Percentiles rank a stretch among this genome's conserved stretches.
These are phyloP conservation scores for Ilex aquifolium DNA, from an alignment of 257 asterid genomes.

Conservation along the genomic window DNA sequence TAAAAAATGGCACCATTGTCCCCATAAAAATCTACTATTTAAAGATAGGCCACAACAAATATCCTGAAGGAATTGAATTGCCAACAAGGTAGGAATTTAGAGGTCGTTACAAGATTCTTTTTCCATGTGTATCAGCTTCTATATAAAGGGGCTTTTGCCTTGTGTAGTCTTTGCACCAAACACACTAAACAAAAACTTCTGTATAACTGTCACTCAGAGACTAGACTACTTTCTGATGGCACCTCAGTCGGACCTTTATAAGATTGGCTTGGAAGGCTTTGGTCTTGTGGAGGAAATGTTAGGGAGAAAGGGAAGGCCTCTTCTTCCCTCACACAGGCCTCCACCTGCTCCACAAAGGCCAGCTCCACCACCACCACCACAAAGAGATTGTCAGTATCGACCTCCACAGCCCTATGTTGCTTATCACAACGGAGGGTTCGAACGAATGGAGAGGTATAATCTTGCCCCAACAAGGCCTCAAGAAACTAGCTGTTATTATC, in stretches of 20 bases:
- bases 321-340: not conserved
- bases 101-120: too few relatives aligned
- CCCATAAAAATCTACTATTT: too few relatives aligned
- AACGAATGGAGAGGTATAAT: too few relatives aligned
- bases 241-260: slow-evolving; percentile 21
- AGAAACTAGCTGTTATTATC: slow-evolving; percentile 5
- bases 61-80: too few relatives aligned
- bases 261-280: slow-evolving; percentile 23
- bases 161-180: slow-evolving; percentile 1
- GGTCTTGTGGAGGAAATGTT: slow-evolving; percentile 8
- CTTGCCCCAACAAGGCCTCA: too few relatives aligned
- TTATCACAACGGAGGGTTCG: too few relatives aligned
- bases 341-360: not conserved
- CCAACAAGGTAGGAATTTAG: too few relatives aligned
- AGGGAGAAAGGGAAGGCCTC: slow-evolving; percentile 13
- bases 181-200: not conserved
- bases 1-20: too few relatives aligned
- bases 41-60: too few relatives aligned
- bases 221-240: slow-evolving; percentile 23
- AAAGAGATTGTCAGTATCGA: too few relatives aligned
- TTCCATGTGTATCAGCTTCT: not conserved
- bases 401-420: too few relatives aligned
- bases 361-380: not conserved
- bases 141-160: slow-evolving; percentile 9
- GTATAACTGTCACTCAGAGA: not conserved